Conservation (phyloP, 441 rosid species). For the Kokia cookei region DNA sequence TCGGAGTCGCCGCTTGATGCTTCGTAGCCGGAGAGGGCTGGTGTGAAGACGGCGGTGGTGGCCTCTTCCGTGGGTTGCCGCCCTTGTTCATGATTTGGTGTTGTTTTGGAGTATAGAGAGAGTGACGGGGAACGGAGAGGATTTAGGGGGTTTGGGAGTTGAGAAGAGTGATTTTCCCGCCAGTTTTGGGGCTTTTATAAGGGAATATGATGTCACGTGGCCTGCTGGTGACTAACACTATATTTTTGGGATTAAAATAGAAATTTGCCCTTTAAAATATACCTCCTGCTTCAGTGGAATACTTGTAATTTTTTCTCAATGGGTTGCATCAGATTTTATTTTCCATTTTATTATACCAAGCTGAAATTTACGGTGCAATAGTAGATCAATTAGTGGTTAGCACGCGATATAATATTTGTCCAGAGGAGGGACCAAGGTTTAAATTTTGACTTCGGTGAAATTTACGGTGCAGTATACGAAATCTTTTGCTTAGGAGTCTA, state of each 20-base stretch:
- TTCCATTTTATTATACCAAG: no score
- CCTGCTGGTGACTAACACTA: background rate
- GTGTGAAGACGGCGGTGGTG: slow-evolving; percentile 37
- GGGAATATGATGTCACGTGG: background rate
- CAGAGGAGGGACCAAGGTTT: no score
- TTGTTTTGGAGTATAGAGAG: background rate
- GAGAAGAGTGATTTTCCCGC: slow-evolving; percentile 26
- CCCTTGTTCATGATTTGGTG: slow-evolving; percentile 27
- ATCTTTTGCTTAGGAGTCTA: background rate
- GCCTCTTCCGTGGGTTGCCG: slow-evolving; percentile 56
- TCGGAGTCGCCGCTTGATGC: slow-evolving; percentile 34
- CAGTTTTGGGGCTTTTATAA: slow-evolving; percentile 14
- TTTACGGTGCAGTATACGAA: no score
- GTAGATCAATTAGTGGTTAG: no score
- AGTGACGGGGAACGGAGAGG: background rate
- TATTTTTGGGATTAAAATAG: background rate
- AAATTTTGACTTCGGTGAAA: no score
- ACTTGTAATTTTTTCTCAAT: no score
- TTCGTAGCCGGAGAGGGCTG: slow-evolving; percentile 37
- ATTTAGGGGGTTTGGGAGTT: background rate
- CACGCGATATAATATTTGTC: no score
- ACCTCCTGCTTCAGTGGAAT: no score
- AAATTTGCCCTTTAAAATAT: no score
- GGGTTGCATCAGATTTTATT: no score
- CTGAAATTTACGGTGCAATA: no score